A percentile compares a stretch with the other conserved stretches of the same genome.
Conservation (phyloP, 1,139 yeast species). For the Debaryomycetaceae sp. region DNA sequence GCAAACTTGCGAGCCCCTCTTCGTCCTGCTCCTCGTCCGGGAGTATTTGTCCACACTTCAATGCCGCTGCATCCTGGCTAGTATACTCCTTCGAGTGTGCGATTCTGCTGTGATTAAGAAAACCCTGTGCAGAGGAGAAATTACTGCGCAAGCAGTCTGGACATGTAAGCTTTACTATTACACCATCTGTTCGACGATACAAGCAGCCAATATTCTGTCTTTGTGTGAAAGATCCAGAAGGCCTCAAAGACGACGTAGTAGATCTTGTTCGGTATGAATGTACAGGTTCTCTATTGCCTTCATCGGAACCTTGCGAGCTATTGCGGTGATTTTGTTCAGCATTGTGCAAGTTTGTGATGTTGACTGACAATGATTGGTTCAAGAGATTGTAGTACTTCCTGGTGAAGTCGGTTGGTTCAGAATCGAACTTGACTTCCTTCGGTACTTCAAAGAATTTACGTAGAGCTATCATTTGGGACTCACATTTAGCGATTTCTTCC, state of each 20-base stretch:
- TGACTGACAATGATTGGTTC: conserved; percentile 32
- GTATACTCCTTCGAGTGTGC: conserved; percentile 72
- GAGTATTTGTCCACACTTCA: conserved; percentile 61
- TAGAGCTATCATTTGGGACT: conserved; percentile 54
- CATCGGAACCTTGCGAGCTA: conserved; percentile 1
- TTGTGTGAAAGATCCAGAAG: conserved; percentile 22
- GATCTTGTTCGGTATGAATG: conserved; percentile 47
- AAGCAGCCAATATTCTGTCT: conserved; percentile 50
- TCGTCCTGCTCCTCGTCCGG: conserved; percentile 60
- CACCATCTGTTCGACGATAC: conserved; percentile 69
- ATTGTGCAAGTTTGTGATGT: conserved; percentile 18
- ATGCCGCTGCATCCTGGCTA: conserved; percentile 73
- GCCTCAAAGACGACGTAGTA: conserved; percentile 49
- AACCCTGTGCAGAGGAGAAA: conserved; percentile 78
- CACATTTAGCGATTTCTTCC: conserved; percentile 62
- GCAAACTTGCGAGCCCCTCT: conserved; percentile 46
- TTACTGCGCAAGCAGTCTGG: conserved; percentile 65
- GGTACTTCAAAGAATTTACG: conserved; percentile 53
- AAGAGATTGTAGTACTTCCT: conserved; percentile 41
- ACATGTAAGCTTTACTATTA: conserved; percentile 65
- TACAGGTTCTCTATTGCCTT: conserved; percentile 3
- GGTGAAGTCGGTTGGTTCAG: conserved; percentile 52
- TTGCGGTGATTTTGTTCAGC: conserved; percentile 1
- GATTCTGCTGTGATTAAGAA: conserved; percentile 69
- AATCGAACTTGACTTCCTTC: conserved; percentile 27